Base-by-base conservation (phyloP, 2,329 filamentous ascomycete genomes). In the Pyrenochaeta sp. region DNA sequence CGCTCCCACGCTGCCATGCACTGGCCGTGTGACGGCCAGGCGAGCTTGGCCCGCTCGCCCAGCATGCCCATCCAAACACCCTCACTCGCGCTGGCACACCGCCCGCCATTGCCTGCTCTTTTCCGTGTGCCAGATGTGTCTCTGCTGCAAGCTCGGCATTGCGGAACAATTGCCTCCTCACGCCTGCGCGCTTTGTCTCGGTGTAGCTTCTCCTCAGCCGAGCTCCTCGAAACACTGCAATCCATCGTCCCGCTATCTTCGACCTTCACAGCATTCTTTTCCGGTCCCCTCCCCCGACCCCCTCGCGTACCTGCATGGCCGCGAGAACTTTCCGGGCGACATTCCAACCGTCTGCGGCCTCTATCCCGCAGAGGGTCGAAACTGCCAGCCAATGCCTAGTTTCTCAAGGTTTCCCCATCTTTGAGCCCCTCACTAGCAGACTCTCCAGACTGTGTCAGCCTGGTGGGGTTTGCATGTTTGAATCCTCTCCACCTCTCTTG, bases 111-210 rank as follows among this genome's bases (percentile, higher is more conserved):
- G 49, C 53, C 37, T 51, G 39, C 48, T 39, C 11, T 53, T 60
- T 55, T 61, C 54, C 52, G 44, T n/a, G n/a, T 48, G 29, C 24
- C 42, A 31, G 28, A 36, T 22, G 7, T 28, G 20, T 28, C 26
- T 34, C 37, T 29, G 28, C 21, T 27, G 37, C 54, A 53, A 57
- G 54, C 58, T 63, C 58, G 60, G 60, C 48, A 56, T 40, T 29
- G 41, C 57, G 52, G 51, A 43, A 45, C 26, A 52, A 50, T 36
- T 43, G 48, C 40, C 32, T 24, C 38, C 23, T 27, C 24, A 29
- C 31, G 14, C 30, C n/a, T 27, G 23, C 35, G 43, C 59, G 61
- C 53, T 63, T 64, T 64, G 55, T 59, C 58, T 62, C 61, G 61
- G 60, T 54, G 44, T 41, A 52, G 9, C 26, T 41, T 41, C 32